Conservation (phyloP, 345 rosid species). For the Syzygium aqueum region DNA sequence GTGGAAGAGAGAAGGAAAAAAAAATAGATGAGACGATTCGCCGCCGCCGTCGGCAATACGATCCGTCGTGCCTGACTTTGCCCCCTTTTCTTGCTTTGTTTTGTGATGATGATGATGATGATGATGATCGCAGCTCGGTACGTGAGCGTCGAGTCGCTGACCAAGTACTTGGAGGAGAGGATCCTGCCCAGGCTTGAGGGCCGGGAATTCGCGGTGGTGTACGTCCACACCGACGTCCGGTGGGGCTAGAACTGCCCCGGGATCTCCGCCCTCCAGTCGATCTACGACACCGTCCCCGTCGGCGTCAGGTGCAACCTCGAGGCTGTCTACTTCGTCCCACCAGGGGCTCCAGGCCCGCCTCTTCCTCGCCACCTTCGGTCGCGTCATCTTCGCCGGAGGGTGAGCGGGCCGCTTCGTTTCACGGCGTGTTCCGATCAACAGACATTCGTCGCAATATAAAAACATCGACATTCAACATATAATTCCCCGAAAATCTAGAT, state of each 20-base stretch:
- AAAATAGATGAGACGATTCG: background rate
- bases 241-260: slow-evolving; percentile 49
- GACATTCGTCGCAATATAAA: background rate
- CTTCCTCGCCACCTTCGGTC: slow-evolving; percentile 61
- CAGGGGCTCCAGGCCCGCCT: slow-evolving; percentile 43
- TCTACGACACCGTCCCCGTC: slow-evolving; percentile 37
- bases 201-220: slow-evolving; percentile 39
- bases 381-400: slow-evolving; percentile 48
- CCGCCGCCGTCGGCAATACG: background rate
- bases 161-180: slow-evolving; percentile 37
- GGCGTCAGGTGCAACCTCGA: slow-evolving; percentile 23
- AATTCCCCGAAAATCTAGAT: background rate
- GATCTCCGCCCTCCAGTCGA: slow-evolving; percentile 30
- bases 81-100: background rate
- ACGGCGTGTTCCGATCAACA: background rate
- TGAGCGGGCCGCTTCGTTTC: slow-evolving; percentile 3
- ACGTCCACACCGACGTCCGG: slow-evolving; percentile 39
- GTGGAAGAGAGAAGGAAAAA: background rate
- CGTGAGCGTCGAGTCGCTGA: slow-evolving; percentile 28
- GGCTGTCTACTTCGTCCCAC: slow-evolving; percentile 48
- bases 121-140: slow-evolving; percentile 16
- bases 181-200: slow-evolving; percentile 25
- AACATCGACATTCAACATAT: background rate
- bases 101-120: background rate
- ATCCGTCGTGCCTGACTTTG: background rate